A percentile compares a stretch with the other conserved stretches of the same genome.
phyloP scores from a whole-genome alignment of 2,329 filamentous ascomycete genomes.

The Gnomoniopsis smithogilvyi region DNA sequence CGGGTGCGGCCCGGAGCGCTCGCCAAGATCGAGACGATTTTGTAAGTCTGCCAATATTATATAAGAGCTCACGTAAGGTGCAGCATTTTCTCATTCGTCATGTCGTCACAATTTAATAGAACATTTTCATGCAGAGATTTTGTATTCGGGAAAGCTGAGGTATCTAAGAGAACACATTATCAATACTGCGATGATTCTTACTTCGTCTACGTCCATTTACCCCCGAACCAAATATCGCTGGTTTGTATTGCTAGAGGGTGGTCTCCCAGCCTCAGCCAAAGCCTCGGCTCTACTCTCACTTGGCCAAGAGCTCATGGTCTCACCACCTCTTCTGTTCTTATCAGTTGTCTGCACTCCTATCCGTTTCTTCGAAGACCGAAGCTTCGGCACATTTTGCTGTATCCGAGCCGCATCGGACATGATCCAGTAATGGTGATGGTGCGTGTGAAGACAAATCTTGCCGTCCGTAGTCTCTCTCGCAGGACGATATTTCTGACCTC shows the following conservation, averaged over 20 bases:
- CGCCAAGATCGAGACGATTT: slow-evolving; percentile 1
- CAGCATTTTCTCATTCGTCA: too few species aligned
- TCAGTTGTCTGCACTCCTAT: slow-evolving; percentile 3
- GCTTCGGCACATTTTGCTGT: background rate
- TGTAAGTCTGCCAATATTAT: background rate
- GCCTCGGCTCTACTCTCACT: slow-evolving; percentile 24
- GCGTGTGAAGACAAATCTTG: slow-evolving; percentile 50
- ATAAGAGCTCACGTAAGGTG: too few species aligned
- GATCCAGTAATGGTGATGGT: slow-evolving; percentile 61
- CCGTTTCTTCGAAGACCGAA: slow-evolving; percentile 11
- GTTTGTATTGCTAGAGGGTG: slow-evolving; percentile 22
- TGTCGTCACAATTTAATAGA: too few species aligned
- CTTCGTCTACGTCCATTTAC: background rate
- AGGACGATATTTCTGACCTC: background rate
- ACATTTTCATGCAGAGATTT: too few species aligned
- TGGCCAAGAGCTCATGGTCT: slow-evolving; percentile 23
- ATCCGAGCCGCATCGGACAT: slow-evolving; percentile 7
- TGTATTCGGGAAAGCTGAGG: background rate
- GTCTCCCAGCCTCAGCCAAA: slow-evolving; percentile 25
- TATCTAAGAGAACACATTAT: too few species aligned
- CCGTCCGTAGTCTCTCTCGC: background rate
- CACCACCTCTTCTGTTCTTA: background rate
- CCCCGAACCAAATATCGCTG: slow-evolving; percentile 20
- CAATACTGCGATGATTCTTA: background rate
- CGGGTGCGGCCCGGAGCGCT: slow-evolving; percentile 14